These are phyloP conservation scores for Crithidia bombi DNA, from an alignment of 208 protist genomes.

Conservation along the genomic window DNA sequence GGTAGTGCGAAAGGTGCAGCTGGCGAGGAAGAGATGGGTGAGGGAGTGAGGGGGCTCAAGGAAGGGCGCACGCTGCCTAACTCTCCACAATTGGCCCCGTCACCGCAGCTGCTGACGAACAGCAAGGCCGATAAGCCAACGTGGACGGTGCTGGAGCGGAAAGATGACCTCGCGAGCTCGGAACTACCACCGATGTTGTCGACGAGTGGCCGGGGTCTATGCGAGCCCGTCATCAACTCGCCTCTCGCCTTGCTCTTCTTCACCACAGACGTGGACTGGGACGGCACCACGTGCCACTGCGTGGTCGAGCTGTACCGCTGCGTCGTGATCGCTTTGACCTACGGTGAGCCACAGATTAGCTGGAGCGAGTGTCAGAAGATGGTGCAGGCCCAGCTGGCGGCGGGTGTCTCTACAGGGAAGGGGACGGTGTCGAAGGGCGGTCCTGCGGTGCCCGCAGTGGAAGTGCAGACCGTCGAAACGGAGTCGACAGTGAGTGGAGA, in stretches of 20 bases:
- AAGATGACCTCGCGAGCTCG: conserved; percentile 10
- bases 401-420: neutral
- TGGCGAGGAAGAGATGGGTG: neutral
- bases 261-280: conserved; percentile 33
- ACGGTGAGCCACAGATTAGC: conserved; percentile 24
- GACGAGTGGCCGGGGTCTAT: conserved; percentile 35
- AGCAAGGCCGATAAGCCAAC: neutral
- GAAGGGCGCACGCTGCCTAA: neutral
- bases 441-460: neutral
- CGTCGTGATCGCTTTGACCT: conserved; percentile 54
- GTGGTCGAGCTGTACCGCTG: conserved; percentile 72
- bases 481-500: neutral
- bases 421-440: neutral
- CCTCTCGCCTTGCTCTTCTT: conserved; percentile 52
- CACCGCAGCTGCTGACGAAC: neutral
- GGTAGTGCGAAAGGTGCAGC: neutral
- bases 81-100: neutral
- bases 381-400: conserved; percentile 6
- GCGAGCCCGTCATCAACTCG: conserved; percentile 48
- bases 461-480: neutral
- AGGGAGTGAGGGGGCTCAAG: neutral
- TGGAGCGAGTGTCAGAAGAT: conserved; percentile 23
- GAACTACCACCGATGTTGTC: conserved; percentile 16
- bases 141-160: conserved; percentile 30
- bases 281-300: conserved; percentile 53